Conservation (phyloP, 371 early-diverging fungal genomes). For the Massospora cicadina region DNA sequence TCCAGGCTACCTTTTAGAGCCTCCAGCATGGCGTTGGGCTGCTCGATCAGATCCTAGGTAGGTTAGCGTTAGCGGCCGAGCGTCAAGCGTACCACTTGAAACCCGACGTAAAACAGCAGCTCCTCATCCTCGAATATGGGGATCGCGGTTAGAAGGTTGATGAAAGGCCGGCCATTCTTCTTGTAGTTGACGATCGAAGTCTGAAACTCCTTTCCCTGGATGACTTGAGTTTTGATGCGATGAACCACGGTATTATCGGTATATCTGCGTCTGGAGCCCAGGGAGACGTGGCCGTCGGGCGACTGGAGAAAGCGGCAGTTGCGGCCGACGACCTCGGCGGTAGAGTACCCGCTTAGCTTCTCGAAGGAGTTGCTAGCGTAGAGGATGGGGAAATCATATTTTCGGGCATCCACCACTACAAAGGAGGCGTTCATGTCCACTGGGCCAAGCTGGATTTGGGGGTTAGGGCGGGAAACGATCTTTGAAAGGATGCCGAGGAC, state of each 20-base stretch:
- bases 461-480: constrained; percentile 25
- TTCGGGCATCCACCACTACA: constrained; percentile 22
- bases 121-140: constrained; percentile 26
- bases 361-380: constrained; percentile 36
- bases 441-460: constrained; percentile 30
- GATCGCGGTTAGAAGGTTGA: constrained; percentile 47
- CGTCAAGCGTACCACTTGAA: constrained; percentile 26
- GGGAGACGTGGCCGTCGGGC: constrained; percentile 24
- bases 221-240: constrained; percentile 27
- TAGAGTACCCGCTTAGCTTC: constrained; percentile 32
- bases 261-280: constrained; percentile 25
- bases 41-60: constrained; percentile 35
- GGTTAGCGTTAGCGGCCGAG: neutral
- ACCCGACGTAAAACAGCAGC: constrained; percentile 41
- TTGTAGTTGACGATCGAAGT: constrained; percentile 40
- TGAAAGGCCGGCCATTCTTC: constrained; percentile 50
- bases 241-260: constrained; percentile 31
- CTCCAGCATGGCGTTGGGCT: constrained; percentile 41
- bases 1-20: constrained; percentile 21
- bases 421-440: constrained; percentile 34
- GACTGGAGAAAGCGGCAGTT: constrained; percentile 46
- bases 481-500: constrained; percentile 31
- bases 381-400: constrained; percentile 26
- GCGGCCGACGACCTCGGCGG: constrained; percentile 27
- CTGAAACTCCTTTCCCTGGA: constrained; percentile 32